Evolutionary conservation across 208 protist genomes (phyloP).

Genomic region (Leishmania lainsoni): DNA sequence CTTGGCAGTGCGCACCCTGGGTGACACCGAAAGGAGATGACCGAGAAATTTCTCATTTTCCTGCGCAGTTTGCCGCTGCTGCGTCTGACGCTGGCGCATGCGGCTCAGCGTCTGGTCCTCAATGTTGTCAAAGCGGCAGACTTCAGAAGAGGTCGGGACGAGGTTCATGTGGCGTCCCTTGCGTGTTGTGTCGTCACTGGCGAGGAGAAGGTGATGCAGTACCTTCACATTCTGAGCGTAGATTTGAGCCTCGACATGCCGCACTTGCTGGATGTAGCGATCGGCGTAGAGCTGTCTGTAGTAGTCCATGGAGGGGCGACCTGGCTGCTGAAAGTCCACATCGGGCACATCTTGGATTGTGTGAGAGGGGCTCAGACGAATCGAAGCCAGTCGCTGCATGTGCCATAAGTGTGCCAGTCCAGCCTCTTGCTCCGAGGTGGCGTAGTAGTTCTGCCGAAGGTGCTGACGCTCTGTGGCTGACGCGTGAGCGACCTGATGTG

Average conservation of each 20-base stretch:
- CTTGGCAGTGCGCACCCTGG: conserved; percentile 36
- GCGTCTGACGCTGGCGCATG: conserved; percentile 21
- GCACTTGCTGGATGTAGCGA: conserved; percentile 42
- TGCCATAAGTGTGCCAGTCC: conserved; percentile 73
- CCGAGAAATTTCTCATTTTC: conserved; percentile 45
- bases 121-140: conserved; percentile 33
- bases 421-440: conserved; percentile 43
- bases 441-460: conserved; percentile 43
- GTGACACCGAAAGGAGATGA: conserved; percentile 39
- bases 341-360: conserved; percentile 53
- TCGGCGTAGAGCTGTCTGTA: conserved; percentile 33
- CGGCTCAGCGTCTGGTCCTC: conserved; percentile 44
- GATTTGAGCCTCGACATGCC: conserved; percentile 43
- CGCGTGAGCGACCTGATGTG: conserved; percentile 15
- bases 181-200: conserved; percentile 34
- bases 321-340: conserved; percentile 53
- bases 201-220: conserved; percentile 40
- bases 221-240: conserved; percentile 38
- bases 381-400: conserved; percentile 52
- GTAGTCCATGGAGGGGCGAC: conserved; percentile 19
- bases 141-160: conserved; percentile 32
- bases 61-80: conserved; percentile 11
- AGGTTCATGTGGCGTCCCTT: conserved; percentile 51
- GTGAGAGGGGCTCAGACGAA: conserved; percentile 39
- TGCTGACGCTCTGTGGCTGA: conserved; percentile 44